phyloP scores from a whole-genome alignment of 768 basidiomycete species.

The Suillus plorans region DNA sequence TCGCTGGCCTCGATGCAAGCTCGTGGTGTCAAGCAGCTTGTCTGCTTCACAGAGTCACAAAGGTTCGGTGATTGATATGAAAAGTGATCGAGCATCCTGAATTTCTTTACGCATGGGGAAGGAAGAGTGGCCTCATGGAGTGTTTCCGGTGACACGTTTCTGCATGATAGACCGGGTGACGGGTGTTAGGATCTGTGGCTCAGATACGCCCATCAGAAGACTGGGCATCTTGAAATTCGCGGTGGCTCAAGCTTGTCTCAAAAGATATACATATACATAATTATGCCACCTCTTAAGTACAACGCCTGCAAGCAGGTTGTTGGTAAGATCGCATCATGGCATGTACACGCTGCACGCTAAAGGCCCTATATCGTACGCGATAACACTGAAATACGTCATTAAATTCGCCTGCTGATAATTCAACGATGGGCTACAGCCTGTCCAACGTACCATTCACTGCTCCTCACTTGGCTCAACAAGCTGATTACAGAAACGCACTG shows the following conservation, averaged over 20 bases:
- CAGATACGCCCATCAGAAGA: not conserved
- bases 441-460: not conserved
- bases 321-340: not conserved
- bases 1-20: not conserved
- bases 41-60: not conserved
- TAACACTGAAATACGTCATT: conserved; percentile 1
- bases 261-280: not conserved
- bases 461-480: not conserved
- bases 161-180: not conserved
- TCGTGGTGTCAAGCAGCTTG: not conserved
- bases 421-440: not conserved
- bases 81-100: not conserved
- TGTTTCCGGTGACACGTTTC: not conserved
- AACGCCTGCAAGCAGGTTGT: not conserved
- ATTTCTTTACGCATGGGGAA: not conserved
- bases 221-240: not conserved
- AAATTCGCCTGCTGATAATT: not conserved
- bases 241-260: not conserved
- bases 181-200: not conserved
- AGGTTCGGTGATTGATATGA: not conserved
- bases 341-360: not conserved
- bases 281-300: not conserved
- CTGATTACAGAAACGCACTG: not conserved
- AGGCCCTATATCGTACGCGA: not conserved
- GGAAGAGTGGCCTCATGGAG: not conserved